phyloP scores from a whole-genome alignment of 768 basidiomycete species.

The Lyophyllum semitale region DNA sequence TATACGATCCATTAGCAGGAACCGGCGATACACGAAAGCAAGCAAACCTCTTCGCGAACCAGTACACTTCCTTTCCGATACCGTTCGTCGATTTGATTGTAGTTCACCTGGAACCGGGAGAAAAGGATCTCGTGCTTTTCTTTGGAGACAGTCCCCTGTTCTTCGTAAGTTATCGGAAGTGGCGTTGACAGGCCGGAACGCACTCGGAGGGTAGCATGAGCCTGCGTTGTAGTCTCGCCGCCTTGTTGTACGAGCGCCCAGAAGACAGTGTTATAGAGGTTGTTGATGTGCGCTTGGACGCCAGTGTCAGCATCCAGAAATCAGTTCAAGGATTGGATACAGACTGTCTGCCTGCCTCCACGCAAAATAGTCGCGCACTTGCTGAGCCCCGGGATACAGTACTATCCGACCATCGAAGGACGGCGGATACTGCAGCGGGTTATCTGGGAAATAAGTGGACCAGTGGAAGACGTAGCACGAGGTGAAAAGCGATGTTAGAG shows the following conservation, averaged over 20 bases:
- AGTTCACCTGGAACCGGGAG: slow-evolving; percentile 82
- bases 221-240: slow-evolving; percentile 76
- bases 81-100: slow-evolving; percentile 70
- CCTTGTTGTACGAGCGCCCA: slow-evolving; percentile 91
- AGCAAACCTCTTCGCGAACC: slow-evolving; percentile 60
- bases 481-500: slow-evolving; percentile 85
- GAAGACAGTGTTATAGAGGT: slow-evolving; percentile 93
- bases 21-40: background rate
- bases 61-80: slow-evolving; percentile 87
- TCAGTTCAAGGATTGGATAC: slow-evolving; percentile 26
- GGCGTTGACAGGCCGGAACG: slow-evolving; percentile 15
- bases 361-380: slow-evolving; percentile 88
- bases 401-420: slow-evolving; percentile 92
- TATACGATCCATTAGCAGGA: background rate
- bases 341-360: slow-evolving; percentile 97
- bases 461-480: slow-evolving; percentile 89
- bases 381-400: slow-evolving; percentile 70
- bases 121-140: slow-evolving; percentile 93
- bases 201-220: slow-evolving; percentile 80
- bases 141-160: slow-evolving; percentile 83
- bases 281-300: slow-evolving; percentile 89
- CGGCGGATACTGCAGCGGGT: slow-evolving; percentile 77
- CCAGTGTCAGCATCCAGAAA: slow-evolving; percentile 2
- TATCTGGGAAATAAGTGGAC: slow-evolving; percentile 75
- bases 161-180: background rate